Conservation (phyloP, 257 asterid species). For the Solanum ossicruentum region DNA sequence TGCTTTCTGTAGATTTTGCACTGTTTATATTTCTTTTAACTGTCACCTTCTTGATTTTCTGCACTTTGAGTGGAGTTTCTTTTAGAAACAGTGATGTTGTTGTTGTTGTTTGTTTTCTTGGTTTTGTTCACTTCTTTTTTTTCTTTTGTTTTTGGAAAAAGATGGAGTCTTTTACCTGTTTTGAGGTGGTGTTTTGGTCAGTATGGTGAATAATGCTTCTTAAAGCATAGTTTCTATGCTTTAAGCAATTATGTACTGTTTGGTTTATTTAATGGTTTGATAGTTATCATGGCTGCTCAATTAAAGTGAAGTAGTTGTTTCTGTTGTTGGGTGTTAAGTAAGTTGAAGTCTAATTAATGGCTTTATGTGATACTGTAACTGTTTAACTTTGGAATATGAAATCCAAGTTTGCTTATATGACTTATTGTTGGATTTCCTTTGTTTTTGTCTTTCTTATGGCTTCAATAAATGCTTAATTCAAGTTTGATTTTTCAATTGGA, state of each 20-base stretch:
- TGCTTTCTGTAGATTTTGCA: too few species aligned
- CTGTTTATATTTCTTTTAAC: too few species aligned
- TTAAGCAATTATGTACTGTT: neutral
- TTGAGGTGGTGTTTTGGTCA: neutral
- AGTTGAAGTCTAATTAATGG: neutral
- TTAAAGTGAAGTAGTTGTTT: neutral
- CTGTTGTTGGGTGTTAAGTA: too few species aligned
- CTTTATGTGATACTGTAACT: neutral
- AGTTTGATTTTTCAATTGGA: neutral
- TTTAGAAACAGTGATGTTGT: too few species aligned
- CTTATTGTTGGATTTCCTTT: neutral
- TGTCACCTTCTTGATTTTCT: neutral
- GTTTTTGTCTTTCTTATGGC: neutral
- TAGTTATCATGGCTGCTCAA: neutral
- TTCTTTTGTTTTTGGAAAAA: neutral
- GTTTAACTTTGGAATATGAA: neutral
- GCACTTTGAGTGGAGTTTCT: neutral
- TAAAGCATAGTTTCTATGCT: neutral
- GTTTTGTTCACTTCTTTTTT: neutral
- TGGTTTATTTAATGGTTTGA: neutral
- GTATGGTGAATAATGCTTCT: neutral
- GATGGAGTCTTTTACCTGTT: neutral
- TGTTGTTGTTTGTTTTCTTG: neutral
- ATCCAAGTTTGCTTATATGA: neutral
- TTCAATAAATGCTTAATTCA: neutral